phyloP scores from a whole-genome alignment of 1,284 basidiomycete species.

The Puccinia brachypodii region DNA sequence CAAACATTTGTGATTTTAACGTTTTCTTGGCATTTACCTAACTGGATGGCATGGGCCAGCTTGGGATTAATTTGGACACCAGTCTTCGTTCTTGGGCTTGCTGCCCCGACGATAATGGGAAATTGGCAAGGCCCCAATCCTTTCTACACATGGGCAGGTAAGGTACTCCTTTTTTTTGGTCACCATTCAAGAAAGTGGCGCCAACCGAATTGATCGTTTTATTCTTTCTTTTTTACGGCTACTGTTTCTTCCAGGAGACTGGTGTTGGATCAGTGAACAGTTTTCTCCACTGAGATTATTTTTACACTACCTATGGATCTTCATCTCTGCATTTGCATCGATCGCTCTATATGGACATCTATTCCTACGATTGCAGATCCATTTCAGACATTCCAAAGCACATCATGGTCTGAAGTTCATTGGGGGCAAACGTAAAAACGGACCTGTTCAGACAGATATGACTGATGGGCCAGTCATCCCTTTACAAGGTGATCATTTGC shows the following conservation, averaged over 20 bases:
- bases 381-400: constrained; percentile 29
- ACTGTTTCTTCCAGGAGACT: neutral
- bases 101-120: constrained; percentile 31
- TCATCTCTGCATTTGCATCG: constrained; percentile 39
- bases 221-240: neutral
- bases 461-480: constrained; percentile 13
- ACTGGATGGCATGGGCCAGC: constrained; percentile 28
- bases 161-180: neutral
- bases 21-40: constrained; percentile 46
- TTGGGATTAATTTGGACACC: constrained; percentile 26
- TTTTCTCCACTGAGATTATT: constrained; percentile 38
- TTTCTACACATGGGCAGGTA: constrained; percentile 46
- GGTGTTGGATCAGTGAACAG: constrained; percentile 44
- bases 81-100: constrained; percentile 16
- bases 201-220: neutral
- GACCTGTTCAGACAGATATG: neutral
- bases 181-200: neutral
- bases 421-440: neutral
- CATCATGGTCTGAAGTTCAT: constrained; percentile 10
- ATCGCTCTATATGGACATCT: constrained; percentile 46
- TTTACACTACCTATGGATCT: constrained; percentile 45
- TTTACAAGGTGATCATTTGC: constrained; percentile 24
- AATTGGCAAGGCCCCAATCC: constrained; percentile 27
- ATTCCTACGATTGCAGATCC: constrained; percentile 27
- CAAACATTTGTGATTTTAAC: constrained; percentile 44